These are phyloP conservation scores for Cymodocea nodosa DNA, from an alignment of 116 monocot species.

Conservation along the genomic window DNA sequence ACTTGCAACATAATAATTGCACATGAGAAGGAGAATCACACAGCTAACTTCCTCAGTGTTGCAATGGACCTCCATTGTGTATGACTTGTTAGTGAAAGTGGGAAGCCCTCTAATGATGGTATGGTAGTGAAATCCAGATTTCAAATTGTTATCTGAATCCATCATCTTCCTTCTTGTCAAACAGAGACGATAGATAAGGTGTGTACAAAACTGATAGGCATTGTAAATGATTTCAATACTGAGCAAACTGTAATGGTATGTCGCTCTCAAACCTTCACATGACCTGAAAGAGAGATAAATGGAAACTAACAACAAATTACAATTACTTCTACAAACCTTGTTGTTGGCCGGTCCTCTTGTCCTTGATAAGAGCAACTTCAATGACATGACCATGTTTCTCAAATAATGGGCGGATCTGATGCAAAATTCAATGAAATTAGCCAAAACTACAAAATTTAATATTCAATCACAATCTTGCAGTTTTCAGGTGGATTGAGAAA, in stretches of 20 bases:
- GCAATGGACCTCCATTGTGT: not conserved
- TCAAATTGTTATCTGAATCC: slow-evolving; percentile 20
- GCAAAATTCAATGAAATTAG: not conserved
- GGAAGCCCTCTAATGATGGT: slow-evolving; percentile 1
- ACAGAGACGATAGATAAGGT: slow-evolving; percentile 13
- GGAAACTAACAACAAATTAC: slow-evolving; percentile 14
- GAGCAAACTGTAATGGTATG: slow-evolving; percentile 2
- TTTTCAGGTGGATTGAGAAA: not conserved
- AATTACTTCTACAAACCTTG: slow-evolving; percentile 48
- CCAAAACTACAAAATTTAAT: not conserved
- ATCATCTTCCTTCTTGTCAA: slow-evolving; percentile 13
- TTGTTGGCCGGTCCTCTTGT: slow-evolving; percentile 85
- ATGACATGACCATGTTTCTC: slow-evolving; percentile 96
- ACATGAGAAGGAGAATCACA: not conserved
- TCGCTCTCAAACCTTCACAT: slow-evolving; percentile 21
- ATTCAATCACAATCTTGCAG: too few relatives aligned
- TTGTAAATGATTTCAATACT: slow-evolving; percentile 22
- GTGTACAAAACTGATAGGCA: slow-evolving; percentile 13
- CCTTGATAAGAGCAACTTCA: slow-evolving; percentile 94
- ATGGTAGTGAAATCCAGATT: slow-evolving; percentile 10
- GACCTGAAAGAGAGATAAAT: slow-evolving; percentile 43
- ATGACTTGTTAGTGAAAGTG: slow-evolving; percentile 1
- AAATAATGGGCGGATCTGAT: slow-evolving; percentile 87
- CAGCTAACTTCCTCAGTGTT: not conserved
- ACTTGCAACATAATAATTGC: slow-evolving; percentile 7